Base-by-base conservation (phyloP, 371 early-diverging fungal genomes). In the Furculomyces boomerangus region DNA sequence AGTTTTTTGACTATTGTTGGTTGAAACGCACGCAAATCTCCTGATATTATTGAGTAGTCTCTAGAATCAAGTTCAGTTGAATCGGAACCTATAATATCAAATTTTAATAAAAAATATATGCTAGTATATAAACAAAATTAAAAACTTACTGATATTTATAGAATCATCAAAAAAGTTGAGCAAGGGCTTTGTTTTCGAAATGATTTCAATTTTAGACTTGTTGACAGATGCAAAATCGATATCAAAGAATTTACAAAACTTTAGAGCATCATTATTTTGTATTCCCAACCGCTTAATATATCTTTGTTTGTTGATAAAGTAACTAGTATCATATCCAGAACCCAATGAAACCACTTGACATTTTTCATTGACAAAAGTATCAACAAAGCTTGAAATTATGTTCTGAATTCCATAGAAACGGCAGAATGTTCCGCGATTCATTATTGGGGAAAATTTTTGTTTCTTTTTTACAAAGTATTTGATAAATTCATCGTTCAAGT, bases 281-380 rank as follows among this genome's bases (percentile, higher is more conserved):
- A 25, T 50, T 3, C 50, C 43, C n/a, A n/a, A n/a, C 13, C 43
- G 43, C 3, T 43, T 24, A n/a, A 50, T 5, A 1, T 16, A 20
- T 18, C 57, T 53, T 57, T 76, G 81, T 68, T 83, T 80, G 47
- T 86, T 69, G 25, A 77, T 59, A 62, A 93, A 91, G 53, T 81
- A 93, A n/a, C 91, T 74, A 0, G 96, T 91, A 61, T 95, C 96
- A 48, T 79, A 84, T 1, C 96, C 96, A 0, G 91, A 88, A 18
- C 96, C 96, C 8, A 93, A 64, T 0, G 80, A 75, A 0, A 94
- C 82, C 46, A 94, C 79, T 61, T 95, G 95, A 45, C 74, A 76
- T 44, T 63, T 65, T 24, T 57, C 8, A 1, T 40, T 26, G 5
- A 41, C 45, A 16, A 65, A 49, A 7, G 65, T 58, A 28, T 18